Evolutionary conservation across 2,329 filamentous ascomycete species (phyloP).

Genomic region (Fusarium sp.): DNA sequence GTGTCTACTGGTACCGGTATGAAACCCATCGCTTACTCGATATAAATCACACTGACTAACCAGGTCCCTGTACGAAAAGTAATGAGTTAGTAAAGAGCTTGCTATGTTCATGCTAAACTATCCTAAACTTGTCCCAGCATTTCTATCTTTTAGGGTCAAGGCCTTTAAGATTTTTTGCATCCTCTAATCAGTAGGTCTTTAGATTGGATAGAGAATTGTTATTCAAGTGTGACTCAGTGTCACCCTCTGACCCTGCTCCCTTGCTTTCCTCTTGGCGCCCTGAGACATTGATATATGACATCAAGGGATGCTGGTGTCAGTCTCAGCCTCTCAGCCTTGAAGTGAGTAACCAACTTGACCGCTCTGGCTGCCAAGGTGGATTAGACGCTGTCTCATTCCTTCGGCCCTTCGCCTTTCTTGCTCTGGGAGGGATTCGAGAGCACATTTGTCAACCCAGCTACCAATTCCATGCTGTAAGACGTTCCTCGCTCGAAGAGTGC

Average conservation of each 20-base stretch:
- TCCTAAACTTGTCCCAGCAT: neutral
- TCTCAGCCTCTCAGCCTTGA: slow-evolving; percentile 57
- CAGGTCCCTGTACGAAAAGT: too few species aligned
- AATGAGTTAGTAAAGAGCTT: neutral
- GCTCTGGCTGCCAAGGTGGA: slow-evolving; percentile 71
- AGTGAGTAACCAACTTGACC: slow-evolving; percentile 74
- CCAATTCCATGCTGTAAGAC: slow-evolving; percentile 81
- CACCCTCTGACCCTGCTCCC: neutral
- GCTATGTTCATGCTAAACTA: neutral
- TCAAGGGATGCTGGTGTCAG: slow-evolving; percentile 17
- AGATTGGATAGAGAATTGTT: neutral
- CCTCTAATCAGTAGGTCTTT: neutral
- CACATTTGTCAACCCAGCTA: slow-evolving; percentile 70
- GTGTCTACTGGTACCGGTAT: neutral
- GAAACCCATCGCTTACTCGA: neutral
- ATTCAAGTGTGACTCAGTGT: neutral
- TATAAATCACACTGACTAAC: too few species aligned
- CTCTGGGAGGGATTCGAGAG: slow-evolving; percentile 64
- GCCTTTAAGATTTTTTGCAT: too few species aligned
- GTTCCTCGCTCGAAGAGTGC: slow-evolving; percentile 72
- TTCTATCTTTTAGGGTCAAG: too few species aligned
- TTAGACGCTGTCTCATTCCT: slow-evolving; percentile 72
- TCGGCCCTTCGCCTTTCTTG: slow-evolving; percentile 64
- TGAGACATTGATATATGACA: slow-evolving; percentile 15
- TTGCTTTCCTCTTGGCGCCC: neutral